Evolutionary conservation across 306 rosid genomes (phyloP), one percentile per base, ranked within the genome.

Genomic region (Inga laurina): DNA sequence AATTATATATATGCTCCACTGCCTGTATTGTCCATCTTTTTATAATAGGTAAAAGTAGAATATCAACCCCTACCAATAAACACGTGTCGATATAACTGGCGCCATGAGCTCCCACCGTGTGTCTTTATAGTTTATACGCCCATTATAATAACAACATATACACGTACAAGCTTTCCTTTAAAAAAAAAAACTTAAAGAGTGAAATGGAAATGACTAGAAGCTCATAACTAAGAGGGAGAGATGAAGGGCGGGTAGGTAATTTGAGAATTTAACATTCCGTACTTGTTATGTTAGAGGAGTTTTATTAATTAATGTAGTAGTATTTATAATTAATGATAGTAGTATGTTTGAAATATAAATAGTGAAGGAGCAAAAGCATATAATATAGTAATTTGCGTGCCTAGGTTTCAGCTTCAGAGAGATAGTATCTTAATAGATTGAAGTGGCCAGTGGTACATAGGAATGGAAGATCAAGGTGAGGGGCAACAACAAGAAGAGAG

Each of bases 401-500:
- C 88, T 89, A 82, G 86, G 88, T 85, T 84, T 86, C 80, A 84
- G 81, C 75, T 86, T 84, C 74, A 81, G 65, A 71, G 66, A 74
- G 86, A 80, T 14, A 46, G 51, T 27, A 46, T 77, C 34, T 64
- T 84, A 79, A 24, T 69, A 77, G 68, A 32, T 76, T 64, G 39
- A 24, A 61, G 65, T 57, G 22, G 14, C 3, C 2, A 11, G 70
- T 14, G 59, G 49, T 59, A 24, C 54, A 43, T 81, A 43, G 75
- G 72, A 65, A 93, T 91, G 95, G 97, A 90, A 90, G 88, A 86
- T 82, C 85, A 85, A 83, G 76, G 86, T 41, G 54, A 71, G 46
- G 75, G 75, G 34, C 75, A 44, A 41, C 34, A 71, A 41, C 86
- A 84, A 11, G 13, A 49, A 61, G 87, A 87, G 61, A 75, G 79